These are phyloP conservation scores for Rosa multiflora DNA, from an alignment of 306 rosid species.

Conservation along the genomic window DNA sequence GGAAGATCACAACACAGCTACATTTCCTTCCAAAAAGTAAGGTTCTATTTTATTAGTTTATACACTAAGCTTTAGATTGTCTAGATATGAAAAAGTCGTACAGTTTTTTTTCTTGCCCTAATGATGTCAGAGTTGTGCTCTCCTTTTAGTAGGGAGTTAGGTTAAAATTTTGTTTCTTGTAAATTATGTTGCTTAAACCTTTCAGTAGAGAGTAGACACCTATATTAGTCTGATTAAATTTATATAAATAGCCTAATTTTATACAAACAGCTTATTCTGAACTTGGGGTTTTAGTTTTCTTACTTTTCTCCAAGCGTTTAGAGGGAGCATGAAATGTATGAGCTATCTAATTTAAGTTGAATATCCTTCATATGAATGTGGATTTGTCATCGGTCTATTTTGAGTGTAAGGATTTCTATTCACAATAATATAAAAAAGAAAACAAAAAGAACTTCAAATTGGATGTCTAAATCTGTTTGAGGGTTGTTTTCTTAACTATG, in stretches of 20 bases:
- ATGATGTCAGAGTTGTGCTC: background rate
- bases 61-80: background rate
- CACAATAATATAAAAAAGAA: background rate
- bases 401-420: background rate
- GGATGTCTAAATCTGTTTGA: background rate
- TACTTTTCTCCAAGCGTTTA: background rate
- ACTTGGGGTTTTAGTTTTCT: background rate
- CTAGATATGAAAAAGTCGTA: background rate
- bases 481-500: background rate
- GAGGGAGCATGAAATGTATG: background rate
- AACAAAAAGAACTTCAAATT: background rate
- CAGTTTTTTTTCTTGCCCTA: constrained; percentile 6
- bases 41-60: constrained; percentile 24
- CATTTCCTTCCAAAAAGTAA: constrained; percentile 96
- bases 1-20: constrained; percentile 99
- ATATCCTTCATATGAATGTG: background rate
- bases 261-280: background rate
- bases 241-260: background rate
- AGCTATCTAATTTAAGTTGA: background rate
- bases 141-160: background rate
- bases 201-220: background rate
- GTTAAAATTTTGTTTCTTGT: background rate
- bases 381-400: background rate
- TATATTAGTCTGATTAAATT: background rate
- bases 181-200: background rate